Evolutionary conservation across 108 stramenopile genomes (phyloP).

Genomic region (Nitzschia sp.): DNA sequence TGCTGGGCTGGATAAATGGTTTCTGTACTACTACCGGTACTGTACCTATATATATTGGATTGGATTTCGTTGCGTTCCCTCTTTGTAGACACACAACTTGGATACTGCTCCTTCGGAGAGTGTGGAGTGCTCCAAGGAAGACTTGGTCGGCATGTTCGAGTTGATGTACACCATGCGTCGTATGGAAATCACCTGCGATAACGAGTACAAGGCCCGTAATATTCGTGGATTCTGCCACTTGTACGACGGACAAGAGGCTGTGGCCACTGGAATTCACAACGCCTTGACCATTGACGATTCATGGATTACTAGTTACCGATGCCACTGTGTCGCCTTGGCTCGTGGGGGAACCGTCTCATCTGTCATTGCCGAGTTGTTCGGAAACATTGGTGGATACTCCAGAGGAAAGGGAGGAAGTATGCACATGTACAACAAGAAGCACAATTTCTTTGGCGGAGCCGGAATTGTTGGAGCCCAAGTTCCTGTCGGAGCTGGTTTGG

Average conservation of each 20-base stretch:
- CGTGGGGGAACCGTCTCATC: conserved; percentile 87
- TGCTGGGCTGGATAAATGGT: not conserved
- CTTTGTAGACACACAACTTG: conserved; percentile 69
- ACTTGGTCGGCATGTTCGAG: conserved; percentile 89
- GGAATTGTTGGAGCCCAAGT: conserved; percentile 99
- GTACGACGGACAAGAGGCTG: conserved; percentile 99
- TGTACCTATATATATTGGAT: not conserved
- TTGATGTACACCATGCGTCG: conserved; percentile 99
- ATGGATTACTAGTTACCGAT: conserved; percentile 97
- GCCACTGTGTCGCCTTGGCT: conserved; percentile 93
- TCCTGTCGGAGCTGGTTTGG: conserved; percentile 96
- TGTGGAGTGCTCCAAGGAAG: conserved; percentile 86
- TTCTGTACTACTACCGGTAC: conserved; percentile 5
- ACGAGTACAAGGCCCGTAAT: conserved; percentile 96
- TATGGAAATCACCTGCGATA: conserved; percentile 99
- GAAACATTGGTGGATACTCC: conserved; percentile 68
- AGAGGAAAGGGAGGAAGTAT: conserved; percentile 99
- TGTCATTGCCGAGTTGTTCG: conserved; percentile 93
- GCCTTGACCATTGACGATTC: conserved; percentile 87
- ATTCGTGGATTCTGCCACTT: conserved; percentile 99
- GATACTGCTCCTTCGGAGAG: conserved; percentile 63
- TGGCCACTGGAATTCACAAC: conserved; percentile 93
- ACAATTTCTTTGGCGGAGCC: conserved; percentile 98
- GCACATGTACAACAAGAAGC: conserved; percentile 99
- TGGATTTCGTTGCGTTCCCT: not conserved